Evolutionary conservation across 2,329 filamentous ascomycete species (phyloP).

Genomic region (Colletotrichum cereale): DNA sequence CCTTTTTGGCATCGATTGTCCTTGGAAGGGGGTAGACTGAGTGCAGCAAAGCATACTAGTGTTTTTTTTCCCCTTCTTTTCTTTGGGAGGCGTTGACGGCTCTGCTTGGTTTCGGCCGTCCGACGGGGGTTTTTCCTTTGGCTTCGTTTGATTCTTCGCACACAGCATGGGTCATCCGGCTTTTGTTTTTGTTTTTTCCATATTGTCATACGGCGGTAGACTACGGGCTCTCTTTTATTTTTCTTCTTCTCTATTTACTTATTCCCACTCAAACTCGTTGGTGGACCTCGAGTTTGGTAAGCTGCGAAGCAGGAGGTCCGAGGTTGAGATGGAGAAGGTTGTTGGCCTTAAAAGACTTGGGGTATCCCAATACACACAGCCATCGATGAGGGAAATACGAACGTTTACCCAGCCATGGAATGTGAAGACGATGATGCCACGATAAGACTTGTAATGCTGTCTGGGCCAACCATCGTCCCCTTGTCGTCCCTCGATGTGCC

Average conservation of each 20-base stretch:
- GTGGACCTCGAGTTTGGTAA: neutral
- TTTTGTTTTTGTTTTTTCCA: neutral
- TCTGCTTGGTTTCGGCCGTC: slow-evolving; percentile 21
- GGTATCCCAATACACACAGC: neutral
- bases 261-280: neutral
- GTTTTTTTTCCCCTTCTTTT: no score
- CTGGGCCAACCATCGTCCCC: neutral
- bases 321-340: neutral
- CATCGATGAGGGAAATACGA: neutral
- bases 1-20: slow-evolving; percentile 26
- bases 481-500: neutral
- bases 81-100: slow-evolving; percentile 32
- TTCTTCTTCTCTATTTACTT: neutral
- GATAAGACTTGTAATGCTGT: no score
- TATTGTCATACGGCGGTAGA: slow-evolving; percentile 12
- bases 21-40: slow-evolving; percentile 1
- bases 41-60: neutral
- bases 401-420: no score
- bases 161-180: slow-evolving; percentile 9
- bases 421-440: no score
- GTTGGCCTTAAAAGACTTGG: no score
- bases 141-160: slow-evolving; percentile 14
- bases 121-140: neutral
- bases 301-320: neutral
- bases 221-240: neutral